Evolutionary conservation across 2,329 filamentous ascomycete species (phyloP), one percentile per base, ranked within the genome.

Genomic region (Cryphonectria carpinicola): DNA sequence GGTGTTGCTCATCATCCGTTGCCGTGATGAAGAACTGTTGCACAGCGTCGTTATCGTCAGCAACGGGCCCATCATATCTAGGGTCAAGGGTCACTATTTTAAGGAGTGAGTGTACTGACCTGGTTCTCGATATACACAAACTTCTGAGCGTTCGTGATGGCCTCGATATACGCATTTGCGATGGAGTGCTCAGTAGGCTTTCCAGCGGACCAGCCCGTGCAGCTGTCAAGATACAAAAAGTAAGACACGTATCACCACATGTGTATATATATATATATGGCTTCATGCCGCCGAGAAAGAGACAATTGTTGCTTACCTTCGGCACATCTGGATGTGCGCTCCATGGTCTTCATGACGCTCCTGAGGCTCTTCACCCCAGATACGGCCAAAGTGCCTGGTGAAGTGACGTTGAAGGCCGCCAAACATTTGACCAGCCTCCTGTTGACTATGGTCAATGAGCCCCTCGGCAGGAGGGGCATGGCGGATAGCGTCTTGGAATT

Each of bases 91-190:
- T 22, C 13, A 1, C 14, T 11, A 1, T 0, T 22, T 0, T 32
- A 49, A 49, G 46, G n/a, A 8, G 22, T 4, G 4, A 11, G 37
- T 39, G 4, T 11, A 43, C 77, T 70, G 76, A 85, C 85, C 78
- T 88, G 90, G 76, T 95, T 94, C 79, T 95, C 92, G 49, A 95
- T 94, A 79, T 94, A 95, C 71, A 95, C 81, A 76, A 92, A 94
- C 78, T 94, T 89, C 76, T 89, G 83, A 25, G 90, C 90, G 65
- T 89, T 89, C 52, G 82, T 84, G 75, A 94, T 94, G 39, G 89
- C 86, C 60, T 92, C 86, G 46, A 92, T 89, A 77, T 97, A 97
- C 1, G 94, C 94, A 78, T 95, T 95, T 72, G 91, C 89, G 73
- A 98, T 95, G 0, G 94, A 97, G 79, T 96, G 94, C 77, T 89